phyloP scores from a whole-genome alignment of 352 stramenopile genomes.

The Phytophthora pistaciae region DNA sequence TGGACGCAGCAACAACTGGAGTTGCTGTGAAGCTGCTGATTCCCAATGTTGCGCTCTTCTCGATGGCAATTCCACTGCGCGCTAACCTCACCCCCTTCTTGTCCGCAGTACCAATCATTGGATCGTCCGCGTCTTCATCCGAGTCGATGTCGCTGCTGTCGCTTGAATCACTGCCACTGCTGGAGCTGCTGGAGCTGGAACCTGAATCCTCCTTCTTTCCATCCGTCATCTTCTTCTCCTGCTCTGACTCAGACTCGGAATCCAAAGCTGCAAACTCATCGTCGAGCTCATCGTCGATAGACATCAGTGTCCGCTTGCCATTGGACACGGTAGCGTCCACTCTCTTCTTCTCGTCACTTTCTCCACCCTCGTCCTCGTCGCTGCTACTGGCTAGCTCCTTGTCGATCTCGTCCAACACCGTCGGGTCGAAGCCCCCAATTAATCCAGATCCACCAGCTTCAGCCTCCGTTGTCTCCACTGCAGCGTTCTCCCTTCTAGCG shows the following conservation, averaged over 20 bases:
- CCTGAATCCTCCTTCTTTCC: background rate
- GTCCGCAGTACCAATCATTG: background rate
- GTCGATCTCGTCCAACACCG: background rate
- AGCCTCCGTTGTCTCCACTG: background rate
- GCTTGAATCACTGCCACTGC: constrained; percentile 43
- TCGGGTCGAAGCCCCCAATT: constrained; percentile 10
- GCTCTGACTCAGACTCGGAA: constrained; percentile 32
- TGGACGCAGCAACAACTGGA: too few relatives aligned
- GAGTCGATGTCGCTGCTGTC: constrained; percentile 43
- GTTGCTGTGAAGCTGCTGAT: too few relatives aligned
- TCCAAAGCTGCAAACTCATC: constrained; percentile 45
- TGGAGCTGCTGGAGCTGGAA: constrained; percentile 40
- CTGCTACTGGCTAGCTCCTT: background rate
- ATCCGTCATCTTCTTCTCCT: constrained; percentile 1
- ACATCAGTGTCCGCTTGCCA: constrained; percentile 13
- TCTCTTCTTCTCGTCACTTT: background rate
- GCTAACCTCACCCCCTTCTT: background rate
- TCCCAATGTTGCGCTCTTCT: too few relatives aligned
- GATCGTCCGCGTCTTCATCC: constrained; percentile 14
- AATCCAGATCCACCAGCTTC: background rate
- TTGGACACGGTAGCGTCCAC: constrained; percentile 15
- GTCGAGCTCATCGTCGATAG: constrained; percentile 52
- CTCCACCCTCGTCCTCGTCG: background rate
- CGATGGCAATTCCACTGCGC: too few relatives aligned
- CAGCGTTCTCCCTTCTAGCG: background rate